These are phyloP conservation scores for Pseudogymnoascus sp. DNA, from an alignment of 2,329 filamentous ascomycete genomes.

Conservation along the genomic window DNA sequence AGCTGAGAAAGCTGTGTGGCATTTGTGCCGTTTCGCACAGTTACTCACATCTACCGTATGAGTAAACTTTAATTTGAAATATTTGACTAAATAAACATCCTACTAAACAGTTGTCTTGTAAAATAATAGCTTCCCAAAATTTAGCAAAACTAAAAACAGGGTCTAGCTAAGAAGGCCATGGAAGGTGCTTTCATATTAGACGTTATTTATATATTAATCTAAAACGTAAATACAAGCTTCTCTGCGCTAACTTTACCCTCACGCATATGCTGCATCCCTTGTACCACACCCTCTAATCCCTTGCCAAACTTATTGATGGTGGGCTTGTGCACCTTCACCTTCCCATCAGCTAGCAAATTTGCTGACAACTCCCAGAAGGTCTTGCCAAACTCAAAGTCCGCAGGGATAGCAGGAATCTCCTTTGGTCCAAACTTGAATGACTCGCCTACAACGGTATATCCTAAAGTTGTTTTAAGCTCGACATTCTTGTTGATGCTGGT, in stretches of 20 bases:
- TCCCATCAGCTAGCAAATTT: constrained; percentile 29
- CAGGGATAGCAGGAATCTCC: constrained; percentile 17
- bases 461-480: constrained; percentile 27
- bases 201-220: constrained; percentile 4
- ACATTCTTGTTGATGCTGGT: constrained; percentile 20
- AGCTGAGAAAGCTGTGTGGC: neutral
- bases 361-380: constrained; percentile 31
- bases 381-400: constrained; percentile 30
- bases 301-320: constrained; percentile 22
- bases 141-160: neutral
- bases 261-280: constrained; percentile 22
- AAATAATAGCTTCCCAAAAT: neutral
- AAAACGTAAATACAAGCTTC: constrained; percentile 39
- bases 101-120: neutral
- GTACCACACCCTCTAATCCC: constrained; percentile 24
- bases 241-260: constrained; percentile 31
- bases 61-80: neutral
- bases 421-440: constrained; percentile 21
- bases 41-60: neutral
- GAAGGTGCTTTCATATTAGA: neutral
- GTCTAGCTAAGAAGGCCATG: neutral
- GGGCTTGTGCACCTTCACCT: constrained; percentile 29
- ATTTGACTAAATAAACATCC: neutral
- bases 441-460: constrained; percentile 35
- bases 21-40: neutral